Percentiles rank a stretch among this genome's conserved stretches.
phyloP scores from a whole-genome alignment of 1,284 basidiomycete genomes.

The Ceratobasidium sp. region DNA sequence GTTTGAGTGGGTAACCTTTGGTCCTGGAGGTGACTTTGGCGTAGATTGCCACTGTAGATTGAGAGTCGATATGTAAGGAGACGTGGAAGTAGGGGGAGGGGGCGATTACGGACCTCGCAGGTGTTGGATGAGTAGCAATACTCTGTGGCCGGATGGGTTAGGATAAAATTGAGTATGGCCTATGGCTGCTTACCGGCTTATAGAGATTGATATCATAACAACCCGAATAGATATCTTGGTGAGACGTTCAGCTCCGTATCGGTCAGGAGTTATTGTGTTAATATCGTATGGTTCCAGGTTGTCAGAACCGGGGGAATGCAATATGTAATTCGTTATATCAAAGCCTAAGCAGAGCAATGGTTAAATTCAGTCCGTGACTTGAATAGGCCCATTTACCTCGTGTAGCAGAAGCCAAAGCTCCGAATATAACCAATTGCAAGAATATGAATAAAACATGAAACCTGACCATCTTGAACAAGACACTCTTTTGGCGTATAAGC shows the following conservation, averaged over 20 bases:
- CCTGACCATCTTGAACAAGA: slow-evolving; percentile 6
- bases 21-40: slow-evolving; percentile 13
- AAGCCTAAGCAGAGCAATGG: not conserved
- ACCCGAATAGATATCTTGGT: slow-evolving; percentile 29
- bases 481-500: too few relatives aligned
- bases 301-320: slow-evolving; percentile 35
- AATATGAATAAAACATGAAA: slow-evolving; percentile 21
- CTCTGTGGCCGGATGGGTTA: not conserved
- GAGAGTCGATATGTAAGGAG: not conserved
- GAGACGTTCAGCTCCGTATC: slow-evolving; percentile 23
- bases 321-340: slow-evolving; percentile 32
- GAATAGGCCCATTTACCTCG: not conserved
- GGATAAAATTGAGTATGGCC: not conserved
- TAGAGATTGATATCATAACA: slow-evolving; percentile 13
- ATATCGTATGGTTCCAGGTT: not conserved
- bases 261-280: slow-evolving; percentile 9
- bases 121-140: slow-evolving; percentile 24
- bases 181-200: slow-evolving; percentile 16
- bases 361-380: not conserved
- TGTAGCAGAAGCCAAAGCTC: slow-evolving; percentile 24
- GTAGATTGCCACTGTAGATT: not conserved
- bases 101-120: slow-evolving; percentile 9
- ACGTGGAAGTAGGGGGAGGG: not conserved
- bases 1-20: slow-evolving; percentile 1
- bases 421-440: slow-evolving; percentile 21